Evolutionary conservation across 2,329 filamentous ascomycete species (phyloP), one percentile per base, ranked within the genome.

Genomic region (Tolypocladium capitatum): DNA sequence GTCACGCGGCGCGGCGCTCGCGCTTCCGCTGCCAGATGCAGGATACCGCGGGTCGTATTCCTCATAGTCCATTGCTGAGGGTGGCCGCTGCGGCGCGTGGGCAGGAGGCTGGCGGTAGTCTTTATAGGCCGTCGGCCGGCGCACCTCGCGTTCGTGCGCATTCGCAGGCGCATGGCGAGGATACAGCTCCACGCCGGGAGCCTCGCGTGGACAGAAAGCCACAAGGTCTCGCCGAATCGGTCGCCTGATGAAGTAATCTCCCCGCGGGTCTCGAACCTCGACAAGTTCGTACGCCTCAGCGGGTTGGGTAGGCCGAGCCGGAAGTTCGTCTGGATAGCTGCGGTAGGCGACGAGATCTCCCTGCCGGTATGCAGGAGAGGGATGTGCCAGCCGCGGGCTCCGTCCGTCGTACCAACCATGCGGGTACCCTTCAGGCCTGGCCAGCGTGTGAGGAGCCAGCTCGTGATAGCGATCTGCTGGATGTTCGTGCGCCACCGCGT

Each of bases 21-120:
- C 35, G 16, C 10, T 20, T 6, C 24, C 21, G 2, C 30, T 11
- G 20, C 34, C 48, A 20, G 49, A 58, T 41, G 58, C 61, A 13
- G 66, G 66, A 53, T 64, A 64, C 41, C 63, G 63, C 24, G 69
- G 68, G 46, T 73, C 69, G 45, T 74, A 73, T 51, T 71, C 68
- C 47, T 71, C 68, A 46, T 65, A 53, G 48, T 49, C 52, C 21
- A 40, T 43, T 20, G 43, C 6, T 33, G 3, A 38, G 5, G 32
- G 41, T 14, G 24, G 40, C 30, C 14, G 43, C 20, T 18, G 43
- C 24, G 6, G 43, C 20, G 16, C 16, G 24, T 28, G 27, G 27
- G 16, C 24, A 42, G 38, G 14, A 11, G 24, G 38, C 38, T 30
- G 38, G 4, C 24, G 38, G 38, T 33, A 24, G 41, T 20, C 34